These are phyloP conservation scores for Ogataea siamensis DNA, from an alignment of 805 yeast species.

Conservation along the genomic window DNA sequence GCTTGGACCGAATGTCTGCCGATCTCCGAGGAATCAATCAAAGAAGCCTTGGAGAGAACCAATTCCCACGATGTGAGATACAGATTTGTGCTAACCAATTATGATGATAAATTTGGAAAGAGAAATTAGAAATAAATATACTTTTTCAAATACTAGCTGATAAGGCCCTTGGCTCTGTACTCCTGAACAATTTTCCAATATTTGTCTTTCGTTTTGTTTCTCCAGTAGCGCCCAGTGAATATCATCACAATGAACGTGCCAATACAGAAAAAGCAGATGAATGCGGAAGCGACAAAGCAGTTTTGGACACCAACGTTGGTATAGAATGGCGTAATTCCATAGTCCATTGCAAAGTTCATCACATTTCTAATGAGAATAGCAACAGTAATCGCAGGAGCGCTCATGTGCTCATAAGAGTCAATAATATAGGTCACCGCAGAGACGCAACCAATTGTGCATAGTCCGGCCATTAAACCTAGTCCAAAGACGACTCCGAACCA, in stretches of 20 bases:
- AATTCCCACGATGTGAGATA: slow-evolving; percentile 58
- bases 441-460: slow-evolving; percentile 52
- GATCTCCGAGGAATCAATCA: slow-evolving; percentile 50
- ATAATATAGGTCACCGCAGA: slow-evolving; percentile 51
- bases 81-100: slow-evolving; percentile 61
- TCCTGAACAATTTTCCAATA: slow-evolving; percentile 37
- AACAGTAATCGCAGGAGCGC: slow-evolving; percentile 52
- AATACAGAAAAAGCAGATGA: slow-evolving; percentile 47
- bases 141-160: not conserved
- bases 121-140: too few relatives aligned
- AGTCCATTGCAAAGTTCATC: slow-evolving; percentile 58
- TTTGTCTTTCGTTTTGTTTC: slow-evolving; percentile 32
- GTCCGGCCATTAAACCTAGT: slow-evolving; percentile 55
- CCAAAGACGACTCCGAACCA: slow-evolving; percentile 59
- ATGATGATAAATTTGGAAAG: slow-evolving; percentile 32
- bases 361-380: slow-evolving; percentile 56
- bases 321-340: slow-evolving; percentile 61
- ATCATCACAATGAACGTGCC: slow-evolving; percentile 43
- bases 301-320: slow-evolving; percentile 50
- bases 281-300: slow-evolving; percentile 55
- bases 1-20: slow-evolving; percentile 66
- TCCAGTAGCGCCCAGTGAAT: slow-evolving; percentile 37
- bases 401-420: slow-evolving; percentile 55
- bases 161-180: slow-evolving; percentile 12
- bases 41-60: slow-evolving; percentile 54